Evolutionary conservation across 2,329 filamentous ascomycete genomes (phyloP).

Genomic region (Hypoxylon sp.): DNA sequence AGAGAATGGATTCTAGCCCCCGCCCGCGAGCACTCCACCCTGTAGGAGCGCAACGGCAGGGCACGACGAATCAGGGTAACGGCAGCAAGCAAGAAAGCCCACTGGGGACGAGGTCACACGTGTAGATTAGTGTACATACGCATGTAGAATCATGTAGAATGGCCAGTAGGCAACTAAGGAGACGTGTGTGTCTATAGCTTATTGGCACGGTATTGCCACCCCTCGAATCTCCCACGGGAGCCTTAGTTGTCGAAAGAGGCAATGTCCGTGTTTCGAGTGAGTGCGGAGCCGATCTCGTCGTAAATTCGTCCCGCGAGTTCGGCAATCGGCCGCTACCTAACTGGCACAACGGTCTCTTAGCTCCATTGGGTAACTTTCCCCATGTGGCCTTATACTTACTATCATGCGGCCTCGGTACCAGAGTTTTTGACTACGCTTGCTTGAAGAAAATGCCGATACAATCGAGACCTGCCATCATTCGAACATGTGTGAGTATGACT

Average conservation of each 20-base stretch:
- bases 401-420: constrained; percentile 46
- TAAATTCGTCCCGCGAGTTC: constrained; percentile 50
- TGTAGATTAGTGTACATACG: constrained; percentile 23
- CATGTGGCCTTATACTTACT: constrained; percentile 33
- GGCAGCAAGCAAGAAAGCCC: constrained; percentile 29
- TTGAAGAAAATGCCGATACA: constrained; percentile 29
- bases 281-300: constrained; percentile 51
- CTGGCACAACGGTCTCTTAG: constrained; percentile 48
- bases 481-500: constrained; percentile 13
- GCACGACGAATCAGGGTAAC: constrained; percentile 39
- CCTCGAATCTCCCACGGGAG: constrained; percentile 32
- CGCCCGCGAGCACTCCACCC: constrained; percentile 29
- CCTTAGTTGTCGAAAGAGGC: constrained; percentile 41
- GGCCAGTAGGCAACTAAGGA: constrained; percentile 36
- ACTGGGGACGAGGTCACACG: constrained; percentile 30
- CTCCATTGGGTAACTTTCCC: constrained; percentile 50
- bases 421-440: constrained; percentile 29
- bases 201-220: constrained; percentile 28
- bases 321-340: constrained; percentile 52
- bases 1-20: constrained; percentile 35
- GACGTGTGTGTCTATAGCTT: constrained; percentile 24
- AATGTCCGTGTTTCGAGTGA: constrained; percentile 47
- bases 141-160: constrained; percentile 12
- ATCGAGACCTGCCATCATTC: constrained; percentile 13
- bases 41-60: constrained; percentile 29